phyloP scores from a whole-genome alignment of 768 basidiomycete species.

The Porpolomopsis calyptriformis region DNA sequence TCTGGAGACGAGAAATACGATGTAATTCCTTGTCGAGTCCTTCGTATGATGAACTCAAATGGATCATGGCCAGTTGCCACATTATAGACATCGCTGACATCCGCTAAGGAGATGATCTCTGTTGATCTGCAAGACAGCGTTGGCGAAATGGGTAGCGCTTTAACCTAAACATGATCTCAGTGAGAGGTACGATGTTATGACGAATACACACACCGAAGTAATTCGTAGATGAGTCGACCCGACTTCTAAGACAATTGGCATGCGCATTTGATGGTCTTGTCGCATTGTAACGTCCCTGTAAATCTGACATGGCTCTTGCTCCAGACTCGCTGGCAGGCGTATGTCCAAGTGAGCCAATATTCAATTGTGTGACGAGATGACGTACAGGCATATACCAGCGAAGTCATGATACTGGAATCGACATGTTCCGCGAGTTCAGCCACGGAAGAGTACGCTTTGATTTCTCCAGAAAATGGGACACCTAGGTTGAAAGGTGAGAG shows the following conservation, averaged over 20 bases:
- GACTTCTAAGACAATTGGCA: slow-evolving; percentile 62
- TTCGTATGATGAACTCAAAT: slow-evolving; percentile 73
- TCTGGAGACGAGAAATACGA: slow-evolving; percentile 64
- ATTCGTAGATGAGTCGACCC: slow-evolving; percentile 64
- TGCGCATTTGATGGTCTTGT: slow-evolving; percentile 49
- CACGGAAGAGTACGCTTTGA: slow-evolving; percentile 56
- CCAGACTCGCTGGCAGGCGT: slow-evolving; percentile 40
- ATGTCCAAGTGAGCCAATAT: slow-evolving; percentile 4
- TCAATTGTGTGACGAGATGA: background rate
- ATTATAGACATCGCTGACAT: slow-evolving; percentile 82
- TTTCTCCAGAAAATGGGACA: slow-evolving; percentile 37
- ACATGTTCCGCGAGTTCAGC: slow-evolving; percentile 48
- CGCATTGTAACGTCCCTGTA: slow-evolving; percentile 60
- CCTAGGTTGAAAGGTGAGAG: slow-evolving; percentile 24
- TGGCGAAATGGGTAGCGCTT: slow-evolving; percentile 62
- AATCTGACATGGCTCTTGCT: slow-evolving; percentile 42
- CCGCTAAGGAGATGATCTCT: slow-evolving; percentile 69
- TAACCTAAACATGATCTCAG: slow-evolving; percentile 33
- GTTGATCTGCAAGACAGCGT: slow-evolving; percentile 63
- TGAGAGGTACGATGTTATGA: background rate
- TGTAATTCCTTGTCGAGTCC: slow-evolving; percentile 58
- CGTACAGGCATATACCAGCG: slow-evolving; percentile 49
- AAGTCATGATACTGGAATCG: slow-evolving; percentile 34
- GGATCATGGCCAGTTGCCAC: slow-evolving; percentile 64
- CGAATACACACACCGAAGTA: slow-evolving; percentile 47